A percentile compares a stretch with the other conserved stretches of the same genome.
Evolutionary conservation across 352 stramenopile genomes (phyloP).

Genomic region (Globisporangium alternatum): DNA sequence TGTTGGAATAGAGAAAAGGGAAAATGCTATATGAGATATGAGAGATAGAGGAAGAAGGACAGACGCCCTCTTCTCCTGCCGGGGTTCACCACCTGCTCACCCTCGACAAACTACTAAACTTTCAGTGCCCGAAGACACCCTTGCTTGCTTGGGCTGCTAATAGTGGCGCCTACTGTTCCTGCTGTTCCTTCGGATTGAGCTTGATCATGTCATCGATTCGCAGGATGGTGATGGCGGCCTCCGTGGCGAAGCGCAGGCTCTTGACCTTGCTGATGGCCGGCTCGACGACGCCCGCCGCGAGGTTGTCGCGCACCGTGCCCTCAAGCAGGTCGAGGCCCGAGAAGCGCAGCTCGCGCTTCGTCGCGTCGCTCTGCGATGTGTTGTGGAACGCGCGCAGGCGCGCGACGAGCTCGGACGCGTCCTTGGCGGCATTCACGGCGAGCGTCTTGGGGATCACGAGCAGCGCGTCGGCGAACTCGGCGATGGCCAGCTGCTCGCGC

Average conservation of each 20-base stretch:
- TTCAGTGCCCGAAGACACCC: background rate
- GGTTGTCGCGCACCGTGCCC: constrained; percentile 95
- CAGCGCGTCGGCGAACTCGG: constrained; percentile 95
- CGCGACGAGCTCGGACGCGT: constrained; percentile 98
- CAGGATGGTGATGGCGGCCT: constrained; percentile 99
- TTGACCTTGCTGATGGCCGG: constrained; percentile 99
- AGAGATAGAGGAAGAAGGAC: constrained; percentile 24
- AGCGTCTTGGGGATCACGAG: constrained; percentile 93
- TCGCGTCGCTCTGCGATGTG: constrained; percentile 89
- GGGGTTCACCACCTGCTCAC: constrained; percentile 2
- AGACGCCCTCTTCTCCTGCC: constrained; percentile 21
- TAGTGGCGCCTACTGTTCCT: constrained; percentile 54
- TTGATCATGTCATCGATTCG: constrained; percentile 99
- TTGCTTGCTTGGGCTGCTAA: constrained; percentile 1
- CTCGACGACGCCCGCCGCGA: constrained; percentile 97
- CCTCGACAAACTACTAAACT: constrained; percentile 10
- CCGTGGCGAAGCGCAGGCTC: constrained; percentile 98
- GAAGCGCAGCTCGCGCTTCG: constrained; percentile 81
- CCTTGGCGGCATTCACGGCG: constrained; percentile 98
- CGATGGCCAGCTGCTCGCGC: constrained; percentile 98
- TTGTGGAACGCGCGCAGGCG: constrained; percentile 96
- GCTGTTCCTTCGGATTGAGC: constrained; percentile 89
- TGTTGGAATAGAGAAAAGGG: constrained; percentile 3
- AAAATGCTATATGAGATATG: constrained; percentile 29
- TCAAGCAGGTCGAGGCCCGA: constrained; percentile 96